Base-by-base conservation (phyloP, 2,329 filamentous ascomycete genomes). In the Talaromyces rugulosus region DNA sequence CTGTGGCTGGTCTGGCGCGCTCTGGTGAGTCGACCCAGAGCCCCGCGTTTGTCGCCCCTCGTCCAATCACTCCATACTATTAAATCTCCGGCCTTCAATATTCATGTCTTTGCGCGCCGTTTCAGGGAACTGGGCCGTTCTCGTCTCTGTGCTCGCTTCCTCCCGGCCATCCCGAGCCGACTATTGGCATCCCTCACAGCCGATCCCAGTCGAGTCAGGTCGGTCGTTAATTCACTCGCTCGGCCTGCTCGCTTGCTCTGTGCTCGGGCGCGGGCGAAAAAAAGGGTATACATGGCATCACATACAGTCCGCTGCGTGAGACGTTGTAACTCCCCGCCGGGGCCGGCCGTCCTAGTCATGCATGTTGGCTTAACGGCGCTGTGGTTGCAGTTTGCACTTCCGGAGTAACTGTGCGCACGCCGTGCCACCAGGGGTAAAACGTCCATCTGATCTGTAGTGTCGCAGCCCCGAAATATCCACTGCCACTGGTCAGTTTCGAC, bases 141-240 rank as follows among this genome's bases (percentile, higher is more conserved):
- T 23, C 44, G 18, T 47, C 44, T 47, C 44, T 27, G 44, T 6
- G 18, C 23, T 18, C 44, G 44, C 18, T 47, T 27, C 44, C 8
- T 47, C 44, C 44, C 44, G 44, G 44, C 44, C 4, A 18, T 47
- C n/a, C 44, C 44, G 44, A 4, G 18, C 23, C 18, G 18, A 47
- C 50, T 53, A 53, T 53, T 53, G 50, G 50, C 50, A 53, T 53
- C 50, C 50, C 50, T 53, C 27, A 53, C 50, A 30, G 50, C 50
- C 50, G 50, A 28, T 31, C 27, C 27, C 50, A 14, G 27, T 6
- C 23, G 50, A 30, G 4, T 28, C 12, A 28, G 42, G 14, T 47
- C 23, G 2, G 23, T 23, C 23, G 23, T 23, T 23, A 23, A 23
- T 23, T 23, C 23, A 23, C 23, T 23, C 23, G 23, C 23, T 40